A percentile compares a stretch with the other conserved stretches of the same genome.
These are phyloP conservation scores for Saccharomyces mikatae DNA, from an alignment of 805 yeast species.

Conservation along the genomic window DNA sequence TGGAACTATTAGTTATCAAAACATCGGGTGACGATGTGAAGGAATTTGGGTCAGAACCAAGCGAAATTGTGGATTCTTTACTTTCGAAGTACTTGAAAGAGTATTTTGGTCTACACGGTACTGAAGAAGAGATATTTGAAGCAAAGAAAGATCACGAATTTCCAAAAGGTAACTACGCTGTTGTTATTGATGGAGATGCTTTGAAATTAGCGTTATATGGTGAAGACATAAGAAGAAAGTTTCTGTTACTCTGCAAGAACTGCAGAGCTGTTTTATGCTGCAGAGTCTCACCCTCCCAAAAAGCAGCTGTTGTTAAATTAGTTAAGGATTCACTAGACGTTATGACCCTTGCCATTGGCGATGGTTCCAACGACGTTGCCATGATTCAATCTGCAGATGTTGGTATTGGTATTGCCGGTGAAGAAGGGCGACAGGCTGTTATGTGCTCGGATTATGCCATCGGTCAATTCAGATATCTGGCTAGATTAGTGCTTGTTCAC, in stretches of 20 bases:
- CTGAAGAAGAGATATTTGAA: conserved; percentile 45
- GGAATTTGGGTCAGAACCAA: conserved; percentile 34
- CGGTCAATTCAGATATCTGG: conserved; percentile 70
- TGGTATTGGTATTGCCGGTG: conserved; percentile 88
- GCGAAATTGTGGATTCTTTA: conserved; percentile 38
- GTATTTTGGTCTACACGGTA: conserved; percentile 52
- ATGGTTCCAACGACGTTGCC: conserved; percentile 84
- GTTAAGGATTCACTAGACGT: conserved; percentile 70
- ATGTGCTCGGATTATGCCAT: conserved; percentile 84
- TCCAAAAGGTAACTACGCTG: conserved; percentile 60
- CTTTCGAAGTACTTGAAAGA: conserved; percentile 46
- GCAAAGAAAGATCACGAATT: conserved; percentile 55
- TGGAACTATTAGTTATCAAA: conserved; percentile 59
- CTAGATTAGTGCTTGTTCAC: conserved; percentile 61
- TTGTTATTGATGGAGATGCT: conserved; percentile 77
- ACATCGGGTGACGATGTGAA: conserved; percentile 46
- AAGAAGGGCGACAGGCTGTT: conserved; percentile 83
- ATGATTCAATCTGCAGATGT: conserved; percentile 86
- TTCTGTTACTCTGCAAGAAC: conserved; percentile 64
- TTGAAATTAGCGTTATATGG: conserved; percentile 44
- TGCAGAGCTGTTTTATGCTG: conserved; percentile 80
- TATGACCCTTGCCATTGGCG: conserved; percentile 83
- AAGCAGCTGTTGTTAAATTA: conserved; percentile 72
- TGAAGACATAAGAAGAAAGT: conserved; percentile 44
- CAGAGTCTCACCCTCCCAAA: conserved; percentile 82